A percentile compares a stretch with the other conserved stretches of the same genome.
Conservation (phyloP, 1,139 yeast genomes). For the Entelexis paramagnoliae region DNA sequence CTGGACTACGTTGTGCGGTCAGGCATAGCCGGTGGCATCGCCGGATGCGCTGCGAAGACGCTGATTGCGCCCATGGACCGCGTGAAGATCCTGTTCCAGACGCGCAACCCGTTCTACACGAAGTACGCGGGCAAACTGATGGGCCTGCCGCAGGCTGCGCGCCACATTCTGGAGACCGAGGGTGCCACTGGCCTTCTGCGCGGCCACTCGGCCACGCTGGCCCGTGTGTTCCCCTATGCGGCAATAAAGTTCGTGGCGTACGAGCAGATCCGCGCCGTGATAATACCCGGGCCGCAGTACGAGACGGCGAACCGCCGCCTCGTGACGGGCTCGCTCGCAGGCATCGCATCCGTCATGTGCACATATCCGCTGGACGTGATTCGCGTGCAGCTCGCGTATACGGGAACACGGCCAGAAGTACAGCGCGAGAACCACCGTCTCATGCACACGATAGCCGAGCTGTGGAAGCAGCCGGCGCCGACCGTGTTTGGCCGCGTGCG, state of each 20-base stretch:
- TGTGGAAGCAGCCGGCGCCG: constrained; percentile 42
- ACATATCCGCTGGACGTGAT: constrained; percentile 89
- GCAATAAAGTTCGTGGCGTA: constrained; percentile 96
- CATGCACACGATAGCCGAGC: constrained; percentile 44
- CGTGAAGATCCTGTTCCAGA: constrained; percentile 87
- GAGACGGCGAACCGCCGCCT: constrained; percentile 78
- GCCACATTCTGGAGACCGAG: constrained; percentile 52
- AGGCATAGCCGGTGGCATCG: constrained; percentile 90
- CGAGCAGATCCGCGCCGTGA: constrained; percentile 72
- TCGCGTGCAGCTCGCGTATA: constrained; percentile 85
- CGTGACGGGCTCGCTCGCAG: constrained; percentile 78
- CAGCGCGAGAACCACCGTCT: constrained; percentile 43
- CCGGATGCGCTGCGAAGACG: constrained; percentile 93
- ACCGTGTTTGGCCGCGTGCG: constrained; percentile 26
- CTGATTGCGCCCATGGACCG: constrained; percentile 92
- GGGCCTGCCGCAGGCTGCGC: constrained; percentile 68
- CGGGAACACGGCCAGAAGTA: constrained; percentile 33
- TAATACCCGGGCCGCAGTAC: constrained; percentile 62
- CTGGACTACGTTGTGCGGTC: constrained; percentile 69
- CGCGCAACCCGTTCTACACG: constrained; percentile 79
- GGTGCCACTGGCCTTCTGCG: constrained; percentile 82
- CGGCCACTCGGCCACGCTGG: constrained; percentile 87
- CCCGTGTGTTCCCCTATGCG: constrained; percentile 92
- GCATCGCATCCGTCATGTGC: constrained; percentile 73
- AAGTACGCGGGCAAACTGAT: constrained; percentile 69